Evolutionary conservation across 1,284 basidiomycete genomes (phyloP).

Genomic region (Coniferiporia weirii): DNA sequence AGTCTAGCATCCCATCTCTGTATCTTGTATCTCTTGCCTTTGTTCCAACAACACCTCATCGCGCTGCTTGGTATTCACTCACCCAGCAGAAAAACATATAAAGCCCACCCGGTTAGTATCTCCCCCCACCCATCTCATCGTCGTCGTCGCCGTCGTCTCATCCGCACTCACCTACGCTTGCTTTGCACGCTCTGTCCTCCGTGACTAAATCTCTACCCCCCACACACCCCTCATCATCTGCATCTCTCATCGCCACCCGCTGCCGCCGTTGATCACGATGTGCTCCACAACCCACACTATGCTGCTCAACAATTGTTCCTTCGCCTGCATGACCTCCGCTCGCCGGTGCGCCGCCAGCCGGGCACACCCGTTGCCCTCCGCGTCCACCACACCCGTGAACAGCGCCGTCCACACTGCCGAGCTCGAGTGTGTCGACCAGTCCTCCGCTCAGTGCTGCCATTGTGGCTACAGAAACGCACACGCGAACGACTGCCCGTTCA

Average conservation of each 20-base stretch:
- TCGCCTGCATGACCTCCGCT: background rate
- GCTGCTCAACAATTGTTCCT: background rate
- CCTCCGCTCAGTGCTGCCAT: constrained; percentile 69
- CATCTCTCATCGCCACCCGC: background rate
- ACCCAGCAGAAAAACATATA: background rate
- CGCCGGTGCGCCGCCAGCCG: background rate
- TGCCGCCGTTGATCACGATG: constrained; percentile 1
- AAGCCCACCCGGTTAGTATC: background rate
- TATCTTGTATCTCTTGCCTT: background rate
- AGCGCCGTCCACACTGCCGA: background rate
- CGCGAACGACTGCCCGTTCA: constrained; percentile 65
- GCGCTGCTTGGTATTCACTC: background rate
- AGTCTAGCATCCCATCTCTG: background rate
- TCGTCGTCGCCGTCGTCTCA: background rate
- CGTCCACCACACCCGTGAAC: constrained; percentile 2
- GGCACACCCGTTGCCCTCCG: background rate
- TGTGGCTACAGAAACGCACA: constrained; percentile 67
- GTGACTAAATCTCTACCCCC: no score
- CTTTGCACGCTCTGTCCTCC: background rate
- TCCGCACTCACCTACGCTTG: background rate
- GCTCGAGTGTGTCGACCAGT: constrained; percentile 26
- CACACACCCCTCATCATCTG: background rate
- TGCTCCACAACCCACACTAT: background rate
- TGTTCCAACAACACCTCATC: background rate
- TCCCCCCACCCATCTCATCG: background rate